These are phyloP conservation scores for Zoysia matrella DNA, from an alignment of 202 grass and related monocot species.

Conservation along the genomic window DNA sequence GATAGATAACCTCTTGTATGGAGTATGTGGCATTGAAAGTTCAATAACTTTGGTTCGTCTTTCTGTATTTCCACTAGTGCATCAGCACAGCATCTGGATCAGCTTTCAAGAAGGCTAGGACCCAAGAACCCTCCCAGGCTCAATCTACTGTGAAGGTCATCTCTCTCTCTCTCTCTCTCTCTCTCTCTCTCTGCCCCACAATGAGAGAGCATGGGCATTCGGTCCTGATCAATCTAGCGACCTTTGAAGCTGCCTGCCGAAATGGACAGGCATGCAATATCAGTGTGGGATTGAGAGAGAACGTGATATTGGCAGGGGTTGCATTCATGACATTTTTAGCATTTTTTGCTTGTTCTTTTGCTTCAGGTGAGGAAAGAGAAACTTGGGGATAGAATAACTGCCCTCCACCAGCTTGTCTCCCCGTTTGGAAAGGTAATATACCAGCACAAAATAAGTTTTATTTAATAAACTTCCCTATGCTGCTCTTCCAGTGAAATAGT, in stretches of 20 bases:
- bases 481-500: neutral
- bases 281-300: constrained; percentile 52
- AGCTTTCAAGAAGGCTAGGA: constrained; percentile 93
- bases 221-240: constrained; percentile 34
- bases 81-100: constrained; percentile 70
- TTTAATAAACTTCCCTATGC: neutral
- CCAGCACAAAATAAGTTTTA: neutral
- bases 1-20: neutral
- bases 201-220: neutral
- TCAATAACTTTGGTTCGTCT: constrained; percentile 42
- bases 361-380: constrained; percentile 99
- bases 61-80: constrained; percentile 43
- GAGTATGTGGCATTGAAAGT: constrained; percentile 19
- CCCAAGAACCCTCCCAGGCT: constrained; percentile 70
- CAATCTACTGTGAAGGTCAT: constrained; percentile 87
- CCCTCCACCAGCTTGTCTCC: constrained; percentile 96
- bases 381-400: constrained; percentile 98
- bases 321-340: constrained; percentile 51
- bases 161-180: constrained; percentile 55
- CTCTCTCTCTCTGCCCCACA: constrained; percentile 51
- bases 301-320: constrained; percentile 42
- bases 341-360: constrained; percentile 57
- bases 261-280: constrained; percentile 61
- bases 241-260: constrained; percentile 52
- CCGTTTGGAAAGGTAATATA: constrained; percentile 93